Evolutionary conservation across 345 rosid genomes (phyloP).

Genomic region (Hibiscus tridactylites): DNA sequence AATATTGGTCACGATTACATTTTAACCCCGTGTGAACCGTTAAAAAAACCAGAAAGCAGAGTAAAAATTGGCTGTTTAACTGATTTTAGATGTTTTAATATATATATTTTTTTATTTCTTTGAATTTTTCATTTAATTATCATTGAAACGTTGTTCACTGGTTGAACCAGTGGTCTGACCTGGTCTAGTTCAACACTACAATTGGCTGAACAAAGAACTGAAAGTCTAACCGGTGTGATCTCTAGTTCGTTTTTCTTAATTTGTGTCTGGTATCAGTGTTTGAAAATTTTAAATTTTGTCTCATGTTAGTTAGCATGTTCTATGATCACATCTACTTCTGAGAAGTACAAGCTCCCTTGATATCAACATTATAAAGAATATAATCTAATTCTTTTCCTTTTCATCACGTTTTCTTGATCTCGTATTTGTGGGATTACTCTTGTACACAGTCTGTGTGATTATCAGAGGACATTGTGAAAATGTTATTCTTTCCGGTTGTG

Average conservation of each 20-base stretch:
- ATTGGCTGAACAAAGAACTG: not conserved
- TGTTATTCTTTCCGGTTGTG: slow-evolving; percentile 89
- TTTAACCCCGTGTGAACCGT: no score
- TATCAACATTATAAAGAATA: not conserved
- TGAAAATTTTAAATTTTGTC: slow-evolving; percentile 5
- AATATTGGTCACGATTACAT: no score
- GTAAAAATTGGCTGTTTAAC: no score
- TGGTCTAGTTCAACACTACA: not conserved
- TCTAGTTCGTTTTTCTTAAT: not conserved
- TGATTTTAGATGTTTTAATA: no score
- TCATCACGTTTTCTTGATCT: not conserved
- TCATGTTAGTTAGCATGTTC: not conserved
- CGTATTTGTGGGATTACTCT: slow-evolving; percentile 1
- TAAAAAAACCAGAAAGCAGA: no score
- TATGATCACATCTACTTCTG: not conserved
- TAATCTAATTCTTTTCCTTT: not conserved
- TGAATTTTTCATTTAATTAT: no score
- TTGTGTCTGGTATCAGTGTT: not conserved
- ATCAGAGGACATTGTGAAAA: slow-evolving; percentile 80
- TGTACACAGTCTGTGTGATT: slow-evolving; percentile 50
- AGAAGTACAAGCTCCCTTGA: not conserved
- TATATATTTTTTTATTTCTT: no score
- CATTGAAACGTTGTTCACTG: no score
- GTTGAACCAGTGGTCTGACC: no score
- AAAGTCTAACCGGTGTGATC: not conserved